Evolutionary conservation across 805 yeast genomes (phyloP).

Genomic region (Lipomyces sp.): DNA sequence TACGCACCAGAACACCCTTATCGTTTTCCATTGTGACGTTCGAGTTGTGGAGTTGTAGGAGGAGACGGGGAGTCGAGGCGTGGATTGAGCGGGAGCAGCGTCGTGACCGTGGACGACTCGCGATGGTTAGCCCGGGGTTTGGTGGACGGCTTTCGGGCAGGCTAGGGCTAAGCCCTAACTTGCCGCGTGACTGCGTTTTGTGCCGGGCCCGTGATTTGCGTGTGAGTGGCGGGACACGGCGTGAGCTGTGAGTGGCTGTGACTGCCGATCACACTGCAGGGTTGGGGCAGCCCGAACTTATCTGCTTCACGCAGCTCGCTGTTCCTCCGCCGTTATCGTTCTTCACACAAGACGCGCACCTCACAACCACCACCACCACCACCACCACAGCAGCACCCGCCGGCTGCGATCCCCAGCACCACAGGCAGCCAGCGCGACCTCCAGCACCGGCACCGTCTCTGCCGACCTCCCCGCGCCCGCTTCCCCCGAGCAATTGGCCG

Average conservation of each 20-base stretch:
- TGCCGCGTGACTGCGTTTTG: slow-evolving; percentile 11
- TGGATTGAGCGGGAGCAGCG: background rate
- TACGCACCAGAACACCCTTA: slow-evolving; percentile 97
- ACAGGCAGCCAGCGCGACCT: no score
- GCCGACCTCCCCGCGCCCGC: no score
- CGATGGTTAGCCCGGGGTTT: background rate
- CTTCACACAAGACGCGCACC: no score
- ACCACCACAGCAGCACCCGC: no score
- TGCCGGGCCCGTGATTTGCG: background rate
- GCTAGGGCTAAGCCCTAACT: slow-evolving; percentile 9
- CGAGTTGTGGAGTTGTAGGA: background rate
- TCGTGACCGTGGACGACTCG: background rate
- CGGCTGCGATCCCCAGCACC: no score
- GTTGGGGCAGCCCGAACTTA: no score
- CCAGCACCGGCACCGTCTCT: no score
- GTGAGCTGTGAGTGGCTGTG: slow-evolving; percentile 10
- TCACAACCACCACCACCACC: no score
- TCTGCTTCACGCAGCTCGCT: no score
- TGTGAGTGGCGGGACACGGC: slow-evolving; percentile 4
- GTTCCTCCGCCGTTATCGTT: no score
- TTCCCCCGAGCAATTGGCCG: background rate
- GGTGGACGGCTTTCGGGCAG: background rate
- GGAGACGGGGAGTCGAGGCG: background rate
- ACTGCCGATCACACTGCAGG: no score
- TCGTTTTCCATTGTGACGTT: slow-evolving; percentile 94